These are phyloP conservation scores for Fraxinus dipetala DNA, from an alignment of 305 asterid species.

Conservation along the genomic window DNA sequence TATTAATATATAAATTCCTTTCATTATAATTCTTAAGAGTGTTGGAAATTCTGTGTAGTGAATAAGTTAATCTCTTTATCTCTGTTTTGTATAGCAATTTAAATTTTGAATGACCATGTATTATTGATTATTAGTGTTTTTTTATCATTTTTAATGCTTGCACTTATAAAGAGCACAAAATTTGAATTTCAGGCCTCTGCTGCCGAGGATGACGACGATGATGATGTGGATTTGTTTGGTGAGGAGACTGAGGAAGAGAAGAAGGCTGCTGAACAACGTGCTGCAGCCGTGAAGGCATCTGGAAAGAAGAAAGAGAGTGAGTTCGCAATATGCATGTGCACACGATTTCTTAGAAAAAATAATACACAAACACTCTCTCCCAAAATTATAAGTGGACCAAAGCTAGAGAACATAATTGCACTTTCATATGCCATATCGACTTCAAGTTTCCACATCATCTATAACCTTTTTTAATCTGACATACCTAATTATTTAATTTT, in stretches of 20 bases:
- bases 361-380: background rate
- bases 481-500: background rate
- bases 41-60: background rate
- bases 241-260: slow-evolving; percentile 93
- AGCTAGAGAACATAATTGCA: background rate
- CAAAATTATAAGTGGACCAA: background rate
- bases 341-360: background rate
- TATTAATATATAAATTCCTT: background rate
- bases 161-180: background rate
- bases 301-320: slow-evolving; percentile 76
- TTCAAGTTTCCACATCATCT: background rate
- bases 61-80: background rate
- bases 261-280: slow-evolving; percentile 83
- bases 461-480: background rate
- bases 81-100: background rate
- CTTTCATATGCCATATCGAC: background rate
- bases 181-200: slow-evolving; percentile 47
- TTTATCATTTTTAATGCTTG: background rate
- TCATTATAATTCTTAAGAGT: background rate
- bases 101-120: background rate
- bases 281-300: slow-evolving; percentile 80
- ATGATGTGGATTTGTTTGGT: slow-evolving; percentile 80
- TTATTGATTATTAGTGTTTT: background rate
- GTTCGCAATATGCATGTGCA: slow-evolving; percentile 6
- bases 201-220: slow-evolving; percentile 66